phyloP scores from a whole-genome alignment of 495 filamentous ascomycete species.

The Terfezia boudieri region DNA sequence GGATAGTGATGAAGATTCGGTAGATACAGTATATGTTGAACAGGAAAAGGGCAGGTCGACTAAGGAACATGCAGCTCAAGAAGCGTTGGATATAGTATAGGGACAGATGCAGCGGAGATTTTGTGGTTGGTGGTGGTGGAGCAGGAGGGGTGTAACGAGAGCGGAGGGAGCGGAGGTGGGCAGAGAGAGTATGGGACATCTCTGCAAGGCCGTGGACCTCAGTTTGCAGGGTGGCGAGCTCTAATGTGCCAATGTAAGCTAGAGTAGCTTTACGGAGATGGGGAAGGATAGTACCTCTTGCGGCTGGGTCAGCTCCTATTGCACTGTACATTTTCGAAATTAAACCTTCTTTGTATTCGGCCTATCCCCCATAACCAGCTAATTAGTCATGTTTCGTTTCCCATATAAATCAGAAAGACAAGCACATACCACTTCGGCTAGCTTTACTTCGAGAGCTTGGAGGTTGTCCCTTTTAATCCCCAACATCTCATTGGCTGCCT shows the following conservation, averaged over 20 bases:
- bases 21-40: constrained; percentile 62
- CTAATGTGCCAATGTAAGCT: constrained; percentile 3
- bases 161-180: constrained; percentile 27
- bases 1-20: constrained; percentile 42
- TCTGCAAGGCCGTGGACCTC: constrained; percentile 58
- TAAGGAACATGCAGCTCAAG: too few relatives aligned
- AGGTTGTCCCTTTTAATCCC: constrained; percentile 43
- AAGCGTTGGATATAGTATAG: too few relatives aligned
- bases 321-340: constrained; percentile 43
- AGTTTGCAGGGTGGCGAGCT: constrained; percentile 31
- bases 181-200: constrained; percentile 28
- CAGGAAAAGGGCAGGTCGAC: constrained; percentile 25
- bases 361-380: background rate
- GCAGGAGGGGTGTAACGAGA: constrained; percentile 5
- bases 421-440: background rate
- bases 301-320: constrained; percentile 38
- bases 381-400: constrained; percentile 10
- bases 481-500: constrained; percentile 55
- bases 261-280: constrained; percentile 13
- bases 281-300: constrained; percentile 25
- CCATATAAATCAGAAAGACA: too few relatives aligned
- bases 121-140: too few relatives aligned
- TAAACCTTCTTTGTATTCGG: constrained; percentile 26
- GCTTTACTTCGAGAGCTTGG: constrained; percentile 31
- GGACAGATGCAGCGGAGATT: too few relatives aligned